These are phyloP conservation scores for Hemisphaericaspora nanyangensis DNA, from an alignment of 805 yeast genomes.

Conservation along the genomic window DNA sequence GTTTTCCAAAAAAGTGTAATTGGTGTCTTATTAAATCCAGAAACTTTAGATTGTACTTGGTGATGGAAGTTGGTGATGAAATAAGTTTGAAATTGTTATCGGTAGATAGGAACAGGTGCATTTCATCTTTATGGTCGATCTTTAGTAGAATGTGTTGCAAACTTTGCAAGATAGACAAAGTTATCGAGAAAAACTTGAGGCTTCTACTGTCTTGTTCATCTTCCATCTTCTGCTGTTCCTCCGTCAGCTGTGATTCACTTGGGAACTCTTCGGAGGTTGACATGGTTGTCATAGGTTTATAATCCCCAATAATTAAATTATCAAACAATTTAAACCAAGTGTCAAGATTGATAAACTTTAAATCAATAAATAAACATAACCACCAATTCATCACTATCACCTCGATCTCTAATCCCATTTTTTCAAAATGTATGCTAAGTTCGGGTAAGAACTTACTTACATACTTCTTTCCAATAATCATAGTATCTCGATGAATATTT, in stretches of 20 bases:
- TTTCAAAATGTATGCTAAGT: constrained; percentile 31
- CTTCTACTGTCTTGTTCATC: not conserved
- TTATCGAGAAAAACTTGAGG: constrained; percentile 26
- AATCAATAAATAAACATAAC: constrained; percentile 48
- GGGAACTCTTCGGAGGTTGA: constrained; percentile 1
- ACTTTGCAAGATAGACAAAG: constrained; percentile 33
- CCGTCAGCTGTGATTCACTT: not conserved
- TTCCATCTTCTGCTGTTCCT: not conserved
- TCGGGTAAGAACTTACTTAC: constrained; percentile 38
- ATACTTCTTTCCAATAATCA: constrained; percentile 29
- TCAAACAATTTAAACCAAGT: constrained; percentile 53
- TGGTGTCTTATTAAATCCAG: constrained; percentile 16
- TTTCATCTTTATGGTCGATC: constrained; percentile 22
- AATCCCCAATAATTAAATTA: constrained; percentile 33
- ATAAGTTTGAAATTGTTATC: constrained; percentile 11
- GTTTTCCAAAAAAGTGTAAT: constrained; percentile 6
- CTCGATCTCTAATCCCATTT: constrained; percentile 41
- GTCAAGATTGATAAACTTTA: constrained; percentile 44
- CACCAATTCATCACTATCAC: constrained; percentile 56
- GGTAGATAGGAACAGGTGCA: constrained; percentile 22
- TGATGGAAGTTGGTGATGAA: constrained; percentile 6
- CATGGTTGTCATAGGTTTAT: too few relatives aligned
- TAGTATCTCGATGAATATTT: constrained; percentile 34
- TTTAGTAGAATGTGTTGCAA: constrained; percentile 28
- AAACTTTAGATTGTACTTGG: constrained; percentile 16